Evolutionary conservation across 805 yeast genomes (phyloP), one percentile per base, ranked within the genome.

Genomic region (Metschnikowia shivogae): DNA sequence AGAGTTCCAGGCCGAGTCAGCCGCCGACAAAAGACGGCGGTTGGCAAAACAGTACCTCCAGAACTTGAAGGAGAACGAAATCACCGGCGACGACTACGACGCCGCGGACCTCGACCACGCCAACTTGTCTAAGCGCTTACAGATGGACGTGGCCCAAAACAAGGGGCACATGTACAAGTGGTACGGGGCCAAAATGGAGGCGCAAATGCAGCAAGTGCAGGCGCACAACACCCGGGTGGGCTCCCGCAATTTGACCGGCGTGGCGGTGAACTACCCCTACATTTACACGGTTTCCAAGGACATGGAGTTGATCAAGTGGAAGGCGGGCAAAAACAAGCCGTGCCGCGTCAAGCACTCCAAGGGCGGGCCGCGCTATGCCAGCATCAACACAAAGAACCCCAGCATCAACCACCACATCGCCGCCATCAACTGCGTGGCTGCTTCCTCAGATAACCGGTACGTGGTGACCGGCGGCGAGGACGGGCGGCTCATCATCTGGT

Each of bases 401-500:
- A 70, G 74, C 39, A 71, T 74, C 27, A 81, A 82, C 58, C 90
- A 90, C 32, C 97, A 92, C 64, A 76, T 73, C 52, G 92, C 78
- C 55, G 88, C 83, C 57, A 82, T 92, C 33, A 72, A 81, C 46
- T 72, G 92, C 42, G 81, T 89, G 22, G 95, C 95, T 0, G 89
- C 85, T 4, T 82, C 89, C 41, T 85, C 92, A 6, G 93, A 89
- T 64, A 97, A 97, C 14, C 84, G 77, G 55, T 88, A 73, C 60
- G 86, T 93, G 9, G 96, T 86, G 7, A 90, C 97, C 2, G 99
- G 98, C 45, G 96, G 97, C 39, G 73, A 73, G 43, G 97, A 90
- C 65, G 80, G 81, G 48, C 76, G 89, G 51, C 74, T 93, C 43
- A 78, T 88, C 31, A 81, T 93, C 29, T 92, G 96, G 96, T 84